These are phyloP conservation scores for Sordariomycetes sp. DNA, from an alignment of 2,329 filamentous ascomycete genomes.

Conservation along the genomic window DNA sequence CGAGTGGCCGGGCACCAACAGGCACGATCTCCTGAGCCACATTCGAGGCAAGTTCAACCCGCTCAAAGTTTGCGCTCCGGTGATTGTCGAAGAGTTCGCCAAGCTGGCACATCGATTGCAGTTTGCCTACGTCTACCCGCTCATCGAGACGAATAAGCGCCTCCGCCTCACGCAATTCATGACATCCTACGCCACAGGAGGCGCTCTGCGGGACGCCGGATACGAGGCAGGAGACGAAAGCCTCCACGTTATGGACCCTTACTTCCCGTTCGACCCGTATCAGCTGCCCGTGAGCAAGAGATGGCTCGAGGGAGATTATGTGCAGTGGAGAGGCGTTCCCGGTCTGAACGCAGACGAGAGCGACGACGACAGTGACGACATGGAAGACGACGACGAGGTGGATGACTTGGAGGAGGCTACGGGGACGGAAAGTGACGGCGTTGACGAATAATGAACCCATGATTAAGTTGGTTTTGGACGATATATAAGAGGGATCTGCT, in stretches of 20 bases:
- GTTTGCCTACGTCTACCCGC: conserved; percentile 81
- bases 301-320: conserved; percentile 81
- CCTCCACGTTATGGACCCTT: conserved; percentile 80
- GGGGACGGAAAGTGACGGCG: conserved; percentile 38
- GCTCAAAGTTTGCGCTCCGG: conserved; percentile 84
- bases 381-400: conserved; percentile 38
- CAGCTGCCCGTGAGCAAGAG: conserved; percentile 76
- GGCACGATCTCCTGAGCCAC: conserved; percentile 64
- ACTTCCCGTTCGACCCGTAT: conserved; percentile 97
- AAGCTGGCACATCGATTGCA: conserved; percentile 76
- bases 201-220: conserved; percentile 40
- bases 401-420: conserved; percentile 37
- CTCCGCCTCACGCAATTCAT: conserved; percentile 68
- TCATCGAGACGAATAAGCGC: conserved; percentile 88
- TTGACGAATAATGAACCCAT: conserved; percentile 10
- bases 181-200: conserved; percentile 45
- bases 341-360: conserved; percentile 54
- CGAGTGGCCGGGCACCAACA: conserved; percentile 66
- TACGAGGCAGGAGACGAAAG: conserved; percentile 55
- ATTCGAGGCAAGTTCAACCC: conserved; percentile 89
- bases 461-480: neutral
- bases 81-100: conserved; percentile 87
- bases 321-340: conserved; percentile 68
- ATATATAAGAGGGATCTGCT: no score
- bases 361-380: conserved; percentile 41